Conservation (phyloP, 2,329 filamentous ascomycete genomes). For the Ceratocystis alfenasii region DNA sequence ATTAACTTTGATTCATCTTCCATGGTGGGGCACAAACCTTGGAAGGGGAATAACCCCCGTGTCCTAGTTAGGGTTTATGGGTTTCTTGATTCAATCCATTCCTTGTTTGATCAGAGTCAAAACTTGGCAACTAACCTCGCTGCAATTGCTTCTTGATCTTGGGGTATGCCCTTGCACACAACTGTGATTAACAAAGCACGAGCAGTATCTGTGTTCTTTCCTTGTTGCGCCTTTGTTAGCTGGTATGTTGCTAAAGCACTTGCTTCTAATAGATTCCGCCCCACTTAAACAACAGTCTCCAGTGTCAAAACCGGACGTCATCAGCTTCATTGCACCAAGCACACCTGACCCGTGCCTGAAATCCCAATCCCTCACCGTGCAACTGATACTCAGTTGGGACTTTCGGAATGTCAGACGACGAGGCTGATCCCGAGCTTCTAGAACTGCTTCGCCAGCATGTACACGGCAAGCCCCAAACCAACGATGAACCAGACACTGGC, state of each 20-base stretch:
- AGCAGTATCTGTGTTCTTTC: neutral
- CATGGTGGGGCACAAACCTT: conserved; percentile 11
- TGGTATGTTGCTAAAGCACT: neutral
- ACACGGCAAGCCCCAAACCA: conserved; percentile 43
- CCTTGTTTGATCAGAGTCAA: neutral
- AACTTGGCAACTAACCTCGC: neutral
- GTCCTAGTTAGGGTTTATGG: neutral
- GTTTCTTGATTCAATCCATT: neutral
- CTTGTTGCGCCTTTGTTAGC: neutral
- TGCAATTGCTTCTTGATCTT: too few species aligned
- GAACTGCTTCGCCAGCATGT: conserved; percentile 75
- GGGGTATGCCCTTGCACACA: too few species aligned
- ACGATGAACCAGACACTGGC: conserved; percentile 59
- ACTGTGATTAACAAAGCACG: neutral
- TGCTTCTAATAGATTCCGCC: neutral
- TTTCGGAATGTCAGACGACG: conserved; percentile 70
- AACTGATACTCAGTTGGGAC: neutral
- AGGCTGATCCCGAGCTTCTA: conserved; percentile 76
- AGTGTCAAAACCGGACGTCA: neutral
- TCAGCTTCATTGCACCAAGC: neutral
- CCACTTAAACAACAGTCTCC: conserved; percentile 7
- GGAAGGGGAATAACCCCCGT: neutral
- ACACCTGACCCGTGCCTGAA: neutral
- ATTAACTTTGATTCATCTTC: conserved; percentile 9
- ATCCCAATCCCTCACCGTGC: neutral